Percentiles rank a stretch among this genome's conserved stretches.
These are phyloP conservation scores for Musa acuminata DNA, from an alignment of 176 grass and related monocot species.

Conservation along the genomic window DNA sequence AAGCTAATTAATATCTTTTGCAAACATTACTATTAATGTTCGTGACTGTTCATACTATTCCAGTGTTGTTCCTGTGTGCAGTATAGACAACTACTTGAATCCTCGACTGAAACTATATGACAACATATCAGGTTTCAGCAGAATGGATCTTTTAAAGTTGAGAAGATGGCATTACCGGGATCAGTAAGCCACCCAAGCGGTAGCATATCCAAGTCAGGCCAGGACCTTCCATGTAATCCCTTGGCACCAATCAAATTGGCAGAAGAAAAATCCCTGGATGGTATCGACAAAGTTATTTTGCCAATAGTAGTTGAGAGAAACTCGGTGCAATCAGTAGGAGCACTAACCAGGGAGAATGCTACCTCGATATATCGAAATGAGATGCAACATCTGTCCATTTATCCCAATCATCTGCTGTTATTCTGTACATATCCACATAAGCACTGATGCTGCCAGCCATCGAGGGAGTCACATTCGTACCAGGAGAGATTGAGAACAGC, in stretches of 20 bases:
- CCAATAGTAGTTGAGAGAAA: neutral
- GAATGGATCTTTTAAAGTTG: neutral
- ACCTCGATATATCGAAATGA: constrained; percentile 76
- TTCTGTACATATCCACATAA: constrained; percentile 78
- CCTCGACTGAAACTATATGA: neutral
- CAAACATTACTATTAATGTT: too few relatives aligned
- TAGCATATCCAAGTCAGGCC: constrained; percentile 96
- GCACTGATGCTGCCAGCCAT: constrained; percentile 55
- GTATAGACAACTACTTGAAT: neutral
- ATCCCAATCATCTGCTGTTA: constrained; percentile 94
- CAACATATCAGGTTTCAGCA: neutral
- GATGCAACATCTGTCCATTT: constrained; percentile 64
- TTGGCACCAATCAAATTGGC: constrained; percentile 58
- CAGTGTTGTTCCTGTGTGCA: too few relatives aligned
- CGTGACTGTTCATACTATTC: too few relatives aligned
- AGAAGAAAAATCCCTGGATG: constrained; percentile 54
- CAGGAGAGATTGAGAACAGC: constrained; percentile 74
- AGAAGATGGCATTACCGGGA: constrained; percentile 30
- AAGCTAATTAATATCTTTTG: too few relatives aligned
- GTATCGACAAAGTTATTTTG: neutral
- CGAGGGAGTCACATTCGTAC: constrained; percentile 42
- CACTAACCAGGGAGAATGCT: neutral
- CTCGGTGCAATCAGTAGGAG: too few relatives aligned
- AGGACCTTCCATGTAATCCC: constrained; percentile 70
- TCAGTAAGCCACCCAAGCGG: constrained; percentile 87